These are phyloP conservation scores for Beta corolliflora DNA, from an alignment of 179 eudicot genomes.

Conservation along the genomic window DNA sequence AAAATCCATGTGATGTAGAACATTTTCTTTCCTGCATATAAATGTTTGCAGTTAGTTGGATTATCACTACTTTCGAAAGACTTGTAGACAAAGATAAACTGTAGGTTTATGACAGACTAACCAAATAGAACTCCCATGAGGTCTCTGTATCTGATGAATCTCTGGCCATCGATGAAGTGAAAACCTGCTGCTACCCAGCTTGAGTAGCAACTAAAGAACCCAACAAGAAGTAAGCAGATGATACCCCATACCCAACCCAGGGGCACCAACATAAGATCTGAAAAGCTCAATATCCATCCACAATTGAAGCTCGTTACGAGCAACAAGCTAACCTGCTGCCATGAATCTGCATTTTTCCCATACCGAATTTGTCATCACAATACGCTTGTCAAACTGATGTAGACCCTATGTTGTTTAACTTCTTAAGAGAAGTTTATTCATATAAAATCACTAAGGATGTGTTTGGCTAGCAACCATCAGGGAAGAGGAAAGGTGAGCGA, in stretches of 20 bases:
- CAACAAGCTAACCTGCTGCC: constrained; percentile 65
- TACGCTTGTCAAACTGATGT: not conserved
- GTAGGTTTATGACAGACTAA: constrained; percentile 18
- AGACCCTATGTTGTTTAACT: no score
- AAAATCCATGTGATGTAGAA: constrained; percentile 49
- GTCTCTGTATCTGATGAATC: constrained; percentile 69
- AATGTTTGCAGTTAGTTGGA: not conserved
- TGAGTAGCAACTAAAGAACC: constrained; percentile 48
- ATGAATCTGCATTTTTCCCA: constrained; percentile 50
- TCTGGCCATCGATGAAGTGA: constrained; percentile 56
- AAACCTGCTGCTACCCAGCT: constrained; percentile 63
- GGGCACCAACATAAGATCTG: constrained; percentile 59
- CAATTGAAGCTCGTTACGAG: constrained; percentile 55
- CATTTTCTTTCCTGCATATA: constrained; percentile 44
- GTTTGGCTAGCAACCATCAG: no score
- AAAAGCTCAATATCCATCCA: constrained; percentile 63
- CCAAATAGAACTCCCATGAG: constrained; percentile 65
- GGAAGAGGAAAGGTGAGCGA: no score
- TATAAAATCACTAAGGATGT: no score
- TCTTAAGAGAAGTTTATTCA: no score
- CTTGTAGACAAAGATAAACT: not conserved
- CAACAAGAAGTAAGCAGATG: constrained; percentile 42
- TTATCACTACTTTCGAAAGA: not conserved
- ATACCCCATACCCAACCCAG: constrained; percentile 68
- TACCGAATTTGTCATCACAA: not conserved